Conservation (phyloP, 1,284 basidiomycete species). For the Phellinidium pouzarii region DNA sequence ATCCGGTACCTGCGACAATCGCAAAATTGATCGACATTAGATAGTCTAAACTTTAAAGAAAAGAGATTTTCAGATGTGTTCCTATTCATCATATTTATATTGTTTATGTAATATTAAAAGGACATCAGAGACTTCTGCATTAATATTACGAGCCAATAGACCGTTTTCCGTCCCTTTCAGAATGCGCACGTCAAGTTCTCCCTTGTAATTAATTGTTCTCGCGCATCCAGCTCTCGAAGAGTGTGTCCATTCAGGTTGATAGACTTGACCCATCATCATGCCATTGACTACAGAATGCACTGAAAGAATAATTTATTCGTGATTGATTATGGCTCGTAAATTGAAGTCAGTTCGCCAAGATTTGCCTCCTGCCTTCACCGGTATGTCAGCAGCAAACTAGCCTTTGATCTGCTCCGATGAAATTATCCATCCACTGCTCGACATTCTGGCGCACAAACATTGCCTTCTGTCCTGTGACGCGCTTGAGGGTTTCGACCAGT, state of each 20-base stretch:
- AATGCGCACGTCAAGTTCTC: constrained; percentile 6
- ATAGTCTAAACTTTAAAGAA: too few relatives aligned
- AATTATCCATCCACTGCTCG: constrained; percentile 37
- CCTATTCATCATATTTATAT: too few relatives aligned
- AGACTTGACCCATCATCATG: constrained; percentile 37
- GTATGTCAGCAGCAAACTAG: constrained; percentile 27
- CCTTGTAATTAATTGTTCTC: constrained; percentile 22
- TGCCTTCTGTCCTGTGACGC: constrained; percentile 38
- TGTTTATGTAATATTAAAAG: too few relatives aligned
- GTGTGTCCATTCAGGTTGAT: constrained; percentile 29
- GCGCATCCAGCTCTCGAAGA: constrained; percentile 27
- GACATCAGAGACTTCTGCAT: too few relatives aligned
- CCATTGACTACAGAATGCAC: constrained; percentile 35
- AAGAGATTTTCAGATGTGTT: too few relatives aligned
- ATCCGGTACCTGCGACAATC: too few relatives aligned
- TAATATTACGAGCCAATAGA: background rate
- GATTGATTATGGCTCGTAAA: background rate
- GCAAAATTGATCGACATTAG: too few relatives aligned
- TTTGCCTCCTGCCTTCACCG: background rate
- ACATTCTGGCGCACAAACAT: constrained; percentile 32
- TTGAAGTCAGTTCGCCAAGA: constrained; percentile 34
- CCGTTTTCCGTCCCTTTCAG: constrained; percentile 22
- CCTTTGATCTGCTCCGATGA: constrained; percentile 27
- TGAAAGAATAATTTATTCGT: background rate
- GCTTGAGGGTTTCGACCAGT: constrained; percentile 36